Base-by-base conservation (phyloP, 2,329 filamentous ascomycete genomes). In the Penicillium aurantiogriseum region DNA sequence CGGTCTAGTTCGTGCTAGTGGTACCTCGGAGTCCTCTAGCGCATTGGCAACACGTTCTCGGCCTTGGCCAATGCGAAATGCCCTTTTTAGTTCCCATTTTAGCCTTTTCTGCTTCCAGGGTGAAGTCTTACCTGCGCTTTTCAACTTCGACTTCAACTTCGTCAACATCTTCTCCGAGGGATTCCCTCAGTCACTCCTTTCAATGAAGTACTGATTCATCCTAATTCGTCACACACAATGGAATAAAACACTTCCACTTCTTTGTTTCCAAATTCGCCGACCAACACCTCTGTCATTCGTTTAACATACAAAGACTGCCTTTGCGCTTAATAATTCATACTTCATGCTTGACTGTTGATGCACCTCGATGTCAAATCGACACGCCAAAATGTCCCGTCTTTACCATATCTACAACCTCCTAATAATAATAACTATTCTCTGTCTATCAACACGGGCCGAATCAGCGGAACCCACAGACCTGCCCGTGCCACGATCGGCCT, bases 1-100 rank as follows among this genome's bases (percentile, higher is more conserved):
- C 63, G 63, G 58, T 65, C 64, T 67, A 67, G 64, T 64, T 58
- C 63, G 59, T 55, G 35, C 46, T 63, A 63, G 63, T 57, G 58
- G 31, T 42, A 39, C 25, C 38, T 29, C 13, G 38, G 48, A 23
- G 19, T 17, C 15, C 27, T 29, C 5, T 45, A 40, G 39, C 43
- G 38, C 51, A 33, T 47, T 39, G 44, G 33, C 31, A 51, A 2
- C 17, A 33, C 10, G 54, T 53, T 52, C 46, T 62, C 49, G 62
- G 61, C 56, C 60, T 63, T 59, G 57, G 62, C 57, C 38, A 29
- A 17, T 40, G n/a, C n/a, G 11, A 46, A 46, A 15, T 21, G 43
- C 10, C 25, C 2, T 21, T 21, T 21, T 21, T 21, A 31, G 10
- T 10, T 9, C 47, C 31, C 9, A n/a, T 49, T 49, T 39, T 50